phyloP scores from a whole-genome alignment of 306 rosid genomes.

The Mimosa pudica region DNA sequence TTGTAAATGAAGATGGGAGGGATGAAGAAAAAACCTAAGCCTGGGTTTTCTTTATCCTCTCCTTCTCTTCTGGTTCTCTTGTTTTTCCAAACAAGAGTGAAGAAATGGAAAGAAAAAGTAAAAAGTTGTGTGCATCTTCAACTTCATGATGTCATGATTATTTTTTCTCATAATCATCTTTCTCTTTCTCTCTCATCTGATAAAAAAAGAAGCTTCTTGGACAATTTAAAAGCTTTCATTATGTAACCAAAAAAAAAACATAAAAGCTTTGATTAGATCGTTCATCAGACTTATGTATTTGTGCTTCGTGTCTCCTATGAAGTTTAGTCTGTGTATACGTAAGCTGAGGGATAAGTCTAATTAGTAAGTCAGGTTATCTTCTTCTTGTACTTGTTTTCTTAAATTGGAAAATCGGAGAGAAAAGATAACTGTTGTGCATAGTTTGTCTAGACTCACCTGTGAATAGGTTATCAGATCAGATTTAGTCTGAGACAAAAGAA shows the following conservation, averaged over 20 bases:
- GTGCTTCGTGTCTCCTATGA: background rate
- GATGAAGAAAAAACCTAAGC: constrained; percentile 4
- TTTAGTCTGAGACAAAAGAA: too few species aligned
- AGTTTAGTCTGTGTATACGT: background rate
- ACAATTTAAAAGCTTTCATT: background rate
- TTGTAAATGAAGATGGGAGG: constrained; percentile 20
- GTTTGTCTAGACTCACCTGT: background rate
- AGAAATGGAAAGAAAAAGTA: background rate
- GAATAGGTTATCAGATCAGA: background rate
- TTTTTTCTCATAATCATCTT: background rate
- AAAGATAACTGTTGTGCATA: background rate
- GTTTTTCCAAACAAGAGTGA: background rate
- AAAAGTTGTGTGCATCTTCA: background rate
- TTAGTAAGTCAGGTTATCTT: background rate
- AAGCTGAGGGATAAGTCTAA: background rate
- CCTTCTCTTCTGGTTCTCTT: constrained; percentile 8
- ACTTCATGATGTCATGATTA: background rate
- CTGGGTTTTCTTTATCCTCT: background rate
- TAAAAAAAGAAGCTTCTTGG: constrained; percentile 13
- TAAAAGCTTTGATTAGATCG: background rate
- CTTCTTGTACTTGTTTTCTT: background rate
- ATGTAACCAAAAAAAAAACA: too few species aligned
- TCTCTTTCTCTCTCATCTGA: background rate
- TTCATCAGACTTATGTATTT: background rate
- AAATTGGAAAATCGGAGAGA: background rate